phyloP scores from a whole-genome alignment of 805 yeast genomes.

The Spathaspora passalidarum region DNA sequence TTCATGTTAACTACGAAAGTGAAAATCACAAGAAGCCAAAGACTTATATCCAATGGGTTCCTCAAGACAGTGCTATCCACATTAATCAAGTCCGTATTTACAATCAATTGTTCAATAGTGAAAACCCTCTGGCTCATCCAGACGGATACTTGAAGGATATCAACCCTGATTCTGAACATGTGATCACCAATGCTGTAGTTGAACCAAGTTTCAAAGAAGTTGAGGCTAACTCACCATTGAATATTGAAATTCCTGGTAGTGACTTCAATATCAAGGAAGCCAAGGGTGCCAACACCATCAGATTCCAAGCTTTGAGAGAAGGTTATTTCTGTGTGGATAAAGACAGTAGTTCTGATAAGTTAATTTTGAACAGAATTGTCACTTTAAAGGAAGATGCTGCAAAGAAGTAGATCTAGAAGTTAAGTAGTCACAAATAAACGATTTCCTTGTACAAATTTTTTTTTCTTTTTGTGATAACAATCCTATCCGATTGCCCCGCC shows the following conservation, averaged over 20 bases:
- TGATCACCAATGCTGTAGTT: conserved; percentile 62
- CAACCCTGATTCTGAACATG: conserved; percentile 73
- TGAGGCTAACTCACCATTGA: conserved; percentile 71
- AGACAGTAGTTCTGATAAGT: conserved; percentile 59
- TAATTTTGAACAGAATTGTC: conserved; percentile 87
- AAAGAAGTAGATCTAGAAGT: conserved; percentile 7
- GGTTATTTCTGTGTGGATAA: conserved; percentile 93
- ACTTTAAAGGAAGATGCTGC: conserved; percentile 67
- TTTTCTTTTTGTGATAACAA: background rate
- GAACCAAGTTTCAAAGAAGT: conserved; percentile 75
- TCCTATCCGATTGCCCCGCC: background rate
- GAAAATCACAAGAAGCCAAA: conserved; percentile 77
- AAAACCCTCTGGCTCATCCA: conserved; percentile 85
- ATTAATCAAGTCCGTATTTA: conserved; percentile 81
- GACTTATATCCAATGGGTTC: conserved; percentile 97
- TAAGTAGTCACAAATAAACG: background rate
- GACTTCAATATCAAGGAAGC: conserved; percentile 74
- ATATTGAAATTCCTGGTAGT: conserved; percentile 52
- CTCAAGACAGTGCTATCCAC: conserved; percentile 55
- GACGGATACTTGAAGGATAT: conserved; percentile 86
- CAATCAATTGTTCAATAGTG: conserved; percentile 83
- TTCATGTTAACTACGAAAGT: conserved; percentile 78
- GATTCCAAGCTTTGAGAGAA: conserved; percentile 97
- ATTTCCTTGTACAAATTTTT: background rate
- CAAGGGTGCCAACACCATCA: conserved; percentile 66